These are phyloP conservation scores for Buxus sempervirens DNA, from an alignment of 164 flowering plant species.

Conservation along the genomic window DNA sequence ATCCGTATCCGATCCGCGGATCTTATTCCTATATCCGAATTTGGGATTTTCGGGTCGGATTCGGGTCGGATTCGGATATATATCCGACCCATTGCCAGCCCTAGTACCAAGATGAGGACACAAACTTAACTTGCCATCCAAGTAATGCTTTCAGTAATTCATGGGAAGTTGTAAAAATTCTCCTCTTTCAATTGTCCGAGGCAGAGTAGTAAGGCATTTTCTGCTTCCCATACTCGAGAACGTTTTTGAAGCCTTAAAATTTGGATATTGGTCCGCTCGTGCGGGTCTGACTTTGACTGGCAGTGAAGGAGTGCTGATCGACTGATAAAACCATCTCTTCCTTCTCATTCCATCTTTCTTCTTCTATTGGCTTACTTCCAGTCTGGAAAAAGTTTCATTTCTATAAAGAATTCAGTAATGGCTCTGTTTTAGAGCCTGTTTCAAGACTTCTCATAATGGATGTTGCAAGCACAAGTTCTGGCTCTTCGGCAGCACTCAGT, in stretches of 20 bases:
- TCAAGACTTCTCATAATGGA: slow-evolving; percentile 41
- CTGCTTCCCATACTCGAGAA: slow-evolving; percentile 44
- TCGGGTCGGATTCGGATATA: too few relatives aligned
- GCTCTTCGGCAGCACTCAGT: slow-evolving; percentile 44
- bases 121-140: too few relatives aligned
- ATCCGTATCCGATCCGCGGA: too few relatives aligned
- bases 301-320: slow-evolving; percentile 14
- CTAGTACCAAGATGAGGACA: too few relatives aligned
- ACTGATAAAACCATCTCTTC: slow-evolving; percentile 28
- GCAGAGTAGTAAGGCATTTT: slow-evolving; percentile 23
- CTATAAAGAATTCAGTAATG: neutral
- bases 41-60: too few relatives aligned
- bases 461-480: slow-evolving; percentile 37
- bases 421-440: neutral
- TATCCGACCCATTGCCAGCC: too few relatives aligned
- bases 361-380: slow-evolving; percentile 19
- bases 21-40: too few relatives aligned
- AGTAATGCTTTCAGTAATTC: neutral
- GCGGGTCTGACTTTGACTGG: slow-evolving; percentile 51
- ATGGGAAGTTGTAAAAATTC: neutral
- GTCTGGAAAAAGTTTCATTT: slow-evolving; percentile 16
- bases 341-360: slow-evolving; percentile 3
- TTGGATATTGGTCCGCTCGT: slow-evolving; percentile 52
- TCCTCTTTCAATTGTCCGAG: slow-evolving; percentile 14
- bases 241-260: slow-evolving; percentile 51